These are phyloP conservation scores for Eremothecium cymbalariae DNA, from an alignment of 1,139 yeast genomes.

Conservation along the genomic window DNA sequence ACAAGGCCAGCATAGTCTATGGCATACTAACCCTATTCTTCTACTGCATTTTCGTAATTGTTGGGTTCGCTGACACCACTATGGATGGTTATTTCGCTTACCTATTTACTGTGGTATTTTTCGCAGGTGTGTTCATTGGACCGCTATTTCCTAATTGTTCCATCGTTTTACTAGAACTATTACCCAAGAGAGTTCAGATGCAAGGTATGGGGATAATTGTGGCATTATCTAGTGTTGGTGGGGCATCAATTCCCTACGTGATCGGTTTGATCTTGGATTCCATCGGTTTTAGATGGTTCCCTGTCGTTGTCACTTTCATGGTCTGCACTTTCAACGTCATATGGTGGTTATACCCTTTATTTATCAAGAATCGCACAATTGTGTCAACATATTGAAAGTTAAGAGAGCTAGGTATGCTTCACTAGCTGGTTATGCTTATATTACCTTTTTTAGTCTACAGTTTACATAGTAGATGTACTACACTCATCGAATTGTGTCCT, in stretches of 20 bases:
- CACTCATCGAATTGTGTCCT: no score
- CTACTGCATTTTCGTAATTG: constrained; percentile 21
- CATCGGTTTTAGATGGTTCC: constrained; percentile 27
- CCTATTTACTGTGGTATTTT: constrained; percentile 35
- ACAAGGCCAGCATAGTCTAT: constrained; percentile 41
- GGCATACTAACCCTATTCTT: constrained; percentile 19
- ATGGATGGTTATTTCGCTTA: constrained; percentile 27
- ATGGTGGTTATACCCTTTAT: constrained; percentile 31
- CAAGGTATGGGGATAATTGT: constrained; percentile 69
- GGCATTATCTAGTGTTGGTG: constrained; percentile 76
- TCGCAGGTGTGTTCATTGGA: constrained; percentile 64
- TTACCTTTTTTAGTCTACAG: no score
- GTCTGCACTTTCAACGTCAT: constrained; percentile 26
- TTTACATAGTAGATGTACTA: no score
- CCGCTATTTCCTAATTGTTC: constrained; percentile 76
- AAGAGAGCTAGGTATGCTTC: no score
- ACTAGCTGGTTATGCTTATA: no score
- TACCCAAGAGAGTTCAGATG: constrained; percentile 57
- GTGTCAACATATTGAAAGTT: no score
- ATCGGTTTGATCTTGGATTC: constrained; percentile 41
- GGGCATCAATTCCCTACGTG: constrained; percentile 60
- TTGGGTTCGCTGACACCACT: constrained; percentile 18
- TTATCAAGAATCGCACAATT: no score
- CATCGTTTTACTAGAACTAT: constrained; percentile 50
- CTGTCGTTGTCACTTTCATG: constrained; percentile 25